These are phyloP conservation scores for Nakazawaea anatomiae DNA, from an alignment of 805 yeast species.

Conservation along the genomic window DNA sequence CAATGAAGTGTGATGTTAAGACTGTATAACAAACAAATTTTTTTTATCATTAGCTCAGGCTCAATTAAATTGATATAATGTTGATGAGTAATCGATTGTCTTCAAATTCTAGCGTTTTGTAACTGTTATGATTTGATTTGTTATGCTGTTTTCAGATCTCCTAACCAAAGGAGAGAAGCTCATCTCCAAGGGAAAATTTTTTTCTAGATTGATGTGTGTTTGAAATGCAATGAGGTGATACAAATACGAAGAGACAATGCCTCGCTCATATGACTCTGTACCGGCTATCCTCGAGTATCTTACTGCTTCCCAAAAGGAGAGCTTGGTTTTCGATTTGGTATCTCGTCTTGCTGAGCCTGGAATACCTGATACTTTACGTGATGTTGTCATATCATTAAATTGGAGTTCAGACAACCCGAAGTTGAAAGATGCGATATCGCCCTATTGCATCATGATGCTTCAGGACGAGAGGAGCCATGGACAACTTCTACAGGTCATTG, in stretches of 20 bases:
- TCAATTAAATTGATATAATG: too few species aligned
- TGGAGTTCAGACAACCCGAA: constrained; percentile 2
- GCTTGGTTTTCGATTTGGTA: constrained; percentile 12
- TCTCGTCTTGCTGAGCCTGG: constrained; percentile 14
- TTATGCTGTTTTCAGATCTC: too few species aligned
- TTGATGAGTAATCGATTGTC: too few species aligned
- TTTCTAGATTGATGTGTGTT: background rate
- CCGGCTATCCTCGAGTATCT: background rate
- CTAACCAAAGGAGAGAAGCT: too few species aligned
- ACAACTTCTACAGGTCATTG: background rate
- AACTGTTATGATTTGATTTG: too few species aligned
- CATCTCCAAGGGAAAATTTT: background rate
- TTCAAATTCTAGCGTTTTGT: too few species aligned
- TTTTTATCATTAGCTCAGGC: too few species aligned
- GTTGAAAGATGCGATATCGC: constrained; percentile 8
- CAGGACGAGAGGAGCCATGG: background rate
- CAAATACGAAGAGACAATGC: background rate
- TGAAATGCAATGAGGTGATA: background rate
- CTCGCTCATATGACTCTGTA: background rate
- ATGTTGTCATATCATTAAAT: constrained; percentile 21
- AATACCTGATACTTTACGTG: constrained; percentile 20
- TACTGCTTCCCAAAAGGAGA: background rate
- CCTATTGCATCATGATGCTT: background rate
- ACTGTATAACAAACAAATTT: too few species aligned
- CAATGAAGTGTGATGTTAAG: constrained; percentile 9